A percentile compares a stretch with the other conserved stretches of the same genome.
phyloP scores from a whole-genome alignment of 441 rosid genomes.

The Gossypium davidsonii region DNA sequence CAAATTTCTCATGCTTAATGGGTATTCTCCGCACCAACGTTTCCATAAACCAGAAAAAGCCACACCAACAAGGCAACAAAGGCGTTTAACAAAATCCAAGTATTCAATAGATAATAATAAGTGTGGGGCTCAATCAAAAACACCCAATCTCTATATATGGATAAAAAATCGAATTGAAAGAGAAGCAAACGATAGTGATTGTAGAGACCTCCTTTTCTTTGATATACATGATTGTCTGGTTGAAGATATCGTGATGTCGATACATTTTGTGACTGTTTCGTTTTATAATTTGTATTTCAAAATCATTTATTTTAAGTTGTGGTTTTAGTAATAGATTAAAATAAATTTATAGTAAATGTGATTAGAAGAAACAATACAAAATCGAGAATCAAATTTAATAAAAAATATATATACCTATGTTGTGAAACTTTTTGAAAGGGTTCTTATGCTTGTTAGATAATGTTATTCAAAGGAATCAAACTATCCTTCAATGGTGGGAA shows the following conservation, averaged over 20 bases:
- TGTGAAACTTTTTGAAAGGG: not conserved
- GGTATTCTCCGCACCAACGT: conserved; percentile 33
- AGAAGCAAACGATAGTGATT: not conserved
- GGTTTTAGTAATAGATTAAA: not conserved
- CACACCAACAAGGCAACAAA: not conserved
- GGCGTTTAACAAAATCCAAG: too few species aligned
- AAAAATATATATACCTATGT: not conserved
- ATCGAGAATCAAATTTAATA: not conserved
- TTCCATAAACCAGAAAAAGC: conserved; percentile 25
- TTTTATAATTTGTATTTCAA: too few species aligned
- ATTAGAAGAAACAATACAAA: not conserved
- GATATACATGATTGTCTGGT: not conserved
- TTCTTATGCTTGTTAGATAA: not conserved
- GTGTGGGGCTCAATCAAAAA: too few species aligned
- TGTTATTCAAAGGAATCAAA: not conserved
- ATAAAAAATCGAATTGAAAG: not conserved
- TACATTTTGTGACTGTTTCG: not conserved
- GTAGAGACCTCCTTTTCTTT: not conserved
- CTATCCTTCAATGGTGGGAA: not conserved
- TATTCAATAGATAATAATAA: too few species aligned
- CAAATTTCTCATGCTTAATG: conserved; percentile 26
- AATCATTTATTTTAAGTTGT: too few species aligned
- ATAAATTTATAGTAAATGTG: not conserved
- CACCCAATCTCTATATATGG: not conserved
- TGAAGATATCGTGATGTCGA: too few species aligned